Evolutionary conservation across 179 eudicot species (phyloP), one percentile per base, ranked within the genome.

Genomic region (Corrigiola litoralis): DNA sequence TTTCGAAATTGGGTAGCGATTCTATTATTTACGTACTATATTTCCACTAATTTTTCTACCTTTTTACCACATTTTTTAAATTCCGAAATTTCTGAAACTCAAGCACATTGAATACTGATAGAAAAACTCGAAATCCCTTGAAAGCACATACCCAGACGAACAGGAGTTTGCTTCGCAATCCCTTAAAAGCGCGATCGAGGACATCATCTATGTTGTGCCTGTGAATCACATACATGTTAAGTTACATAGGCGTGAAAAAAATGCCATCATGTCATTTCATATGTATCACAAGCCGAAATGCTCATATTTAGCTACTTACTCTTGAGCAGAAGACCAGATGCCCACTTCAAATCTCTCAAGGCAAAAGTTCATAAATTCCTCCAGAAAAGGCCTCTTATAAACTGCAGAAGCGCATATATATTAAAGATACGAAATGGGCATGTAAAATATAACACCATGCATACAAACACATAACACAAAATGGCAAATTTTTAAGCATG

Each of bases 291-390:
- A 13, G 7, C 2, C 17, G 61, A 7, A 18, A 9, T 10, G 9
- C 38, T 14, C 3, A n/a, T 14, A 58, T 45, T 13, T 6, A 25
- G 1, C 4, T 17, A 51, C 75, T 66, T 29, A 78, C 82, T 78
- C 85, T 54, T 52, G 63, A 1, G 85, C 81, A 50, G 88, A 71
- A 33, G 85, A 81, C 84, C 85, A 84, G 6, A 84, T 38, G 16
- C 78, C 88, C 14, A 84, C 84, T 23, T 79, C 79, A 62, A 84
- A 84, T 52, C 78, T 70, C 27, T 81, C 80, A 28, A 79, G 75
- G 65, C 88, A 84, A 38, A 80, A 84, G 31, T 67, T 57, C 66
- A 81, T 18, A 40, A 84, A 81, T 58, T 79, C 78, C 4, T 75
- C 65, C 17, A 65, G 69, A 41, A 52, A 84, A 32, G 88, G 88